A percentile compares a stretch with the other conserved stretches of the same genome.
Evolutionary conservation across 1,284 basidiomycete genomes (phyloP).

Genomic region (Cutaneotrichosporon cyanovorans): DNA sequence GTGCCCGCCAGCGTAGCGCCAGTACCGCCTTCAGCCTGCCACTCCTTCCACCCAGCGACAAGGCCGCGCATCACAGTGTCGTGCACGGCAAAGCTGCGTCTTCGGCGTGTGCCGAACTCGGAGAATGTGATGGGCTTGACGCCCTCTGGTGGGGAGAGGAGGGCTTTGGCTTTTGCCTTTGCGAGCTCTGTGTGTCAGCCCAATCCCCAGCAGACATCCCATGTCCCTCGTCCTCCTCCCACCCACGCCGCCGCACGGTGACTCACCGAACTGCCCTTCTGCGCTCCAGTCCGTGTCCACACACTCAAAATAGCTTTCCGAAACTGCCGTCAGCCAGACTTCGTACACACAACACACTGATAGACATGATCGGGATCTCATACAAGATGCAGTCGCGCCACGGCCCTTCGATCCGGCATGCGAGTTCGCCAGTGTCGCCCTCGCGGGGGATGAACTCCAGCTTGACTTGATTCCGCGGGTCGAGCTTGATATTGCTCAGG

Average conservation of each 20-base stretch:
- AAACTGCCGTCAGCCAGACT: conserved; percentile 12
- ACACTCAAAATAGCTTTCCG: conserved; percentile 52
- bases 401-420: conserved; percentile 64
- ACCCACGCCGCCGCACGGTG: neutral
- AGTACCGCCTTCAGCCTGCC: conserved; percentile 36
- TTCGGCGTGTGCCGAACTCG: conserved; percentile 87
- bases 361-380: conserved; percentile 92
- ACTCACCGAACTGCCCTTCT: conserved; percentile 60
- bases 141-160: conserved; percentile 50
- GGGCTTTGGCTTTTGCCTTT: conserved; percentile 59
- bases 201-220: too few relatives aligned
- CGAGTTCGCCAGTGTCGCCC: conserved; percentile 55
- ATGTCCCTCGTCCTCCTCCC: too few relatives aligned
- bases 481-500: conserved; percentile 62
- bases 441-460: conserved; percentile 54
- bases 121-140: conserved; percentile 64
- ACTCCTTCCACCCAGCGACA: conserved; percentile 56
- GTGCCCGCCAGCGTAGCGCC: conserved; percentile 68
- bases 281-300: conserved; percentile 76
- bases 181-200: conserved; percentile 51
- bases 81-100: conserved; percentile 73
- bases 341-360: conserved; percentile 52
- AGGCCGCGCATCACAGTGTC: conserved; percentile 69
- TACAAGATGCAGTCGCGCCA: conserved; percentile 92
- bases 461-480: conserved; percentile 67